phyloP scores from a whole-genome alignment of 768 basidiomycete genomes.

The Leccinum barrowsii region DNA sequence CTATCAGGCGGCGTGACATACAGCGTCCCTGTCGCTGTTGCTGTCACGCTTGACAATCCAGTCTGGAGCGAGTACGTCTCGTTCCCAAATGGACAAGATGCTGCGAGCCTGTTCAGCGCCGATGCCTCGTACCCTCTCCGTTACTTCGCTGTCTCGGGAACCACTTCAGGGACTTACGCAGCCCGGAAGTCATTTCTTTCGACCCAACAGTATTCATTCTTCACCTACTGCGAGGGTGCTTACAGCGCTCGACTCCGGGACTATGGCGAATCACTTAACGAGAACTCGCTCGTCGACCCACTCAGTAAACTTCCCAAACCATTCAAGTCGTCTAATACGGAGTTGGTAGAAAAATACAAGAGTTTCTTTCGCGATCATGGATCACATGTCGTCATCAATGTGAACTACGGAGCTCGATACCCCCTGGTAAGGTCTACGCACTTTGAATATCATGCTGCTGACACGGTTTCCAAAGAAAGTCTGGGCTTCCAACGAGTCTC shows the following conservation, averaged over 20 bases:
- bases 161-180: background rate
- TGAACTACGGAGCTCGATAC: no score
- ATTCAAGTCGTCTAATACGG: background rate
- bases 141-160: background rate
- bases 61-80: no score
- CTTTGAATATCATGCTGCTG: no score
- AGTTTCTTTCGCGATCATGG: background rate
- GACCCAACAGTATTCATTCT: background rate
- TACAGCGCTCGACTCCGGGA: background rate
- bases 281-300: background rate
- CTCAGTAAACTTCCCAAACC: background rate
- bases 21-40: background rate
- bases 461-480: no score
- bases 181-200: background rate
- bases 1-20: background rate
- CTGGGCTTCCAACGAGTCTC: no score
- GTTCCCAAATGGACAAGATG: background rate
- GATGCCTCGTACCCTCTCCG: background rate
- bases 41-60: no score
- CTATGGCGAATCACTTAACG: background rate
- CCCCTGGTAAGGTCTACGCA: no score
- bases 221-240: background rate
- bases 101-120: background rate
- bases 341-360: background rate
- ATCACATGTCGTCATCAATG: background rate